Base-by-base conservation (phyloP, 306 rosid species). In the Sechiopsis laciniata region DNA sequence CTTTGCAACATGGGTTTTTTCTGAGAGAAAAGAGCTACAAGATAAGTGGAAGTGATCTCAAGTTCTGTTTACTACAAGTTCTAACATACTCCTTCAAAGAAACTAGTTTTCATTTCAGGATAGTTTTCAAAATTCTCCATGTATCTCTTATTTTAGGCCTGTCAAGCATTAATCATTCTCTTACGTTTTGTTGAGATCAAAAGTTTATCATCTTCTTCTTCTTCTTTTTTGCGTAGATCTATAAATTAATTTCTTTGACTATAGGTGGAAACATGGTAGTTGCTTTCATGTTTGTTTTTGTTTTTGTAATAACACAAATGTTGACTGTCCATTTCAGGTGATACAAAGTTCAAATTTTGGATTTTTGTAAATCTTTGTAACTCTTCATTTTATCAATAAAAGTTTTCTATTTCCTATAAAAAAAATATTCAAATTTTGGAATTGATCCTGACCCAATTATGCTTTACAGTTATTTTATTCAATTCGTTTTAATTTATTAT, bases 41-140 rank as follows among this genome's bases (percentile, higher is more conserved):
- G 99, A 91, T 54, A 91, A 89, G 81, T 94, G 99, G 99, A 91
- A 89, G 84, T 94, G 90, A 90, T 83, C 78, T 46, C 48, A n/a
- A 42, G 11, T 42, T 42, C 11, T 42, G 11, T 42, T 42, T 37
- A 65, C 54, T 17, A 10, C 71, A 37, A 26, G 52, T 11, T 16
- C 71, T 64, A 65, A 65, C 54, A 32, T 32, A 65, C 29, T 60
- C 48, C 37, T 35, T 61, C 46, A 0, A 16, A 21, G 11, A 67
- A 46, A 67, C 72, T 67, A 46, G 21, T 46, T 46, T 45, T 46
- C 40, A 12, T 42, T 67, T 46, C 55, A 19, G 55, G 16, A 46
- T 67, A 45, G 72, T 67, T 67, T 46, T 20, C 17, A 40, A 67
- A 66, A 67, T 67, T 20, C 72, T 19, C 12, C 26, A 67, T 67